Conservation (phyloP, 2,329 filamentous ascomycete species). For the Colletotrichum shisoi region DNA sequence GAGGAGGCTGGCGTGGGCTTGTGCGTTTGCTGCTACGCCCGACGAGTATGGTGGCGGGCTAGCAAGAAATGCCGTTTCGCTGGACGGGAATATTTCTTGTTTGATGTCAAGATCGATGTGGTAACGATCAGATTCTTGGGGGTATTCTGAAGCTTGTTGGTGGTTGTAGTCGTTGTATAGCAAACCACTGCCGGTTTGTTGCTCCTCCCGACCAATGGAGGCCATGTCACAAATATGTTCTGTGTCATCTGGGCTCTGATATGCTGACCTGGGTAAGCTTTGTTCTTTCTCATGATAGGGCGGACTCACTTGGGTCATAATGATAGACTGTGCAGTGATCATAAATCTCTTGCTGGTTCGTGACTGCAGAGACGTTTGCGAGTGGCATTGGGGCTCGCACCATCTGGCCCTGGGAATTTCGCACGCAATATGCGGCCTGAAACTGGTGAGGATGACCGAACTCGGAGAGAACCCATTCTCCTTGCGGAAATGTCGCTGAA, state of each 20-base stretch:
- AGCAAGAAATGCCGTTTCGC: slow-evolving; percentile 8
- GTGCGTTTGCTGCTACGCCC: background rate
- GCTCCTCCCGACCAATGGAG: slow-evolving; percentile 5
- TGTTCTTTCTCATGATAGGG: background rate
- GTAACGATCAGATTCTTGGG: slow-evolving; percentile 3
- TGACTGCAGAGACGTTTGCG: slow-evolving; percentile 32
- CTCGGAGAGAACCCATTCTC: slow-evolving; percentile 32
- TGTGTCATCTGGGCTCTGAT: slow-evolving; percentile 27
- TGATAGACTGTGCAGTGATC: slow-evolving; percentile 37
- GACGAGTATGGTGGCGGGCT: slow-evolving; percentile 28
- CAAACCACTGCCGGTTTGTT: background rate
- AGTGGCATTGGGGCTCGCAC: slow-evolving; percentile 30
- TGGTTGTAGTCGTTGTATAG: background rate
- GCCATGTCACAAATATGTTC: background rate
- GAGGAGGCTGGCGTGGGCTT: background rate
- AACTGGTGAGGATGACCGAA: slow-evolving; percentile 28
- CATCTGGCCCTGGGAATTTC: slow-evolving; percentile 27
- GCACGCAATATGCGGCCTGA: slow-evolving; percentile 31
- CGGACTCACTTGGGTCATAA: slow-evolving; percentile 24
- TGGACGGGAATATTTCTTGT: background rate
- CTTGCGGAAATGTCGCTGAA: slow-evolving; percentile 18
- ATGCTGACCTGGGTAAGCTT: slow-evolving; percentile 19
- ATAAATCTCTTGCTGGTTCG: slow-evolving; percentile 32
- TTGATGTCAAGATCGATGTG: slow-evolving; percentile 4
- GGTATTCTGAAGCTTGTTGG: slow-evolving; percentile 6